Base-by-base conservation (phyloP, 768 basidiomycete genomes). In the Lactifluus volemus region DNA sequence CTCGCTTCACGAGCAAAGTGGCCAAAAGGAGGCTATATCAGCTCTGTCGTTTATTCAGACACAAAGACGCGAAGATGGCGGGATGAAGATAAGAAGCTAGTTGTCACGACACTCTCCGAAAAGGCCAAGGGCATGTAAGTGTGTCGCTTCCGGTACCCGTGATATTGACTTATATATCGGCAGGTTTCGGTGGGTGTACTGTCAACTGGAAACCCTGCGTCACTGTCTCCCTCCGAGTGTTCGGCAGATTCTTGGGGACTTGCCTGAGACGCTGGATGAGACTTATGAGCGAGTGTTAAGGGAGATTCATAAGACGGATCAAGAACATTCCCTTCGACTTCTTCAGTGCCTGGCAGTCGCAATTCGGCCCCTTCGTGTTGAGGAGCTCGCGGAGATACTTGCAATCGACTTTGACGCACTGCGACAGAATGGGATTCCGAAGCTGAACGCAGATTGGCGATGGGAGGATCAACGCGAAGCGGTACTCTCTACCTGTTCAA, bases 391-490 rank as follows among this genome's bases (percentile, higher is more conserved):
- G 7, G 57, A 51, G 30, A 11, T 58, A 25, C 49, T 63, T 11
- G 44, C 62, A 2, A n/a, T 60, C 30, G 62, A 61, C 41, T 63
- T 63, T 17, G 32, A 54, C n/a, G n/a, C 59, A 5, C 21, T 30
- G 3, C 25, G 2, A 3, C 19, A 21, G 8, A 45, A 25, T 21
- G 34, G 34, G 8, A 39, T 53, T 29, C 59, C 62, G 5, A 42
- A 34, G 12, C 32, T 29, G 21, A 36, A 59, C 14, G 3, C 39
- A 0, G 25, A 58, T 39, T 39, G 60, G 60, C 50, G 53, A 8
- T 48, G 42, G 19, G 29, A 38, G 4, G 55, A 61, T n/a, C 50
- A 32, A 8, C 49, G 53, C 2, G 9, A 32, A 15, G 55, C 55
- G 1, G 51, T 61, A 5, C 44, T 57, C 15, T 61, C 60, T 1